Conservation (phyloP, 352 stramenopile genomes). For the Phytopythium montanum region DNA sequence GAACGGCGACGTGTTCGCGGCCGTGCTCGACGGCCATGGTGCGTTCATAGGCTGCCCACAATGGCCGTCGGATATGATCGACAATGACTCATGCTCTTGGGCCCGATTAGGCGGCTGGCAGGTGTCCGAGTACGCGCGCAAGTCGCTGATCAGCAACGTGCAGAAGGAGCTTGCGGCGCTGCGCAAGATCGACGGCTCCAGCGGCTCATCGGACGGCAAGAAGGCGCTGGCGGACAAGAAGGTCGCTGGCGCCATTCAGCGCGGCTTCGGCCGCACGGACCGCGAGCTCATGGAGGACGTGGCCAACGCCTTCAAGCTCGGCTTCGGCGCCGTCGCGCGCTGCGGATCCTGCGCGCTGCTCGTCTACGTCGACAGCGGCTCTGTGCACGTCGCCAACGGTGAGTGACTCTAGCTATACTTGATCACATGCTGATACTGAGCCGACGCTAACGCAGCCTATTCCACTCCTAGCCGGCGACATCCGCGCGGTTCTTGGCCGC, state of each 20-base stretch:
- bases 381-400: slow-evolving; percentile 85
- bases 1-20: slow-evolving; percentile 80
- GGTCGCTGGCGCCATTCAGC: slow-evolving; percentile 66
- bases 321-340: slow-evolving; percentile 86
- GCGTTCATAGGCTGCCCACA: not conserved
- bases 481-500: slow-evolving; percentile 66
- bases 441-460: not conserved
- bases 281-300: slow-evolving; percentile 82
- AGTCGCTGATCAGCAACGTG: slow-evolving; percentile 79
- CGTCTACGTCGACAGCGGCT: slow-evolving; percentile 67
- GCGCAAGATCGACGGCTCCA: slow-evolving; percentile 26
- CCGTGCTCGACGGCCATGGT: slow-evolving; percentile 91
- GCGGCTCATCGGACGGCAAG: slow-evolving; percentile 12
- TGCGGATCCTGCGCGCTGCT: slow-evolving; percentile 88
- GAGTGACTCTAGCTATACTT: too few species aligned
- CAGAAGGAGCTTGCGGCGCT: slow-evolving; percentile 60
- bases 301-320: slow-evolving; percentile 83
- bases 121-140: slow-evolving; percentile 85
- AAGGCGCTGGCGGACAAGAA: slow-evolving; percentile 35
- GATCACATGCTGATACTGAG: too few species aligned
- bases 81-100: too few species aligned
- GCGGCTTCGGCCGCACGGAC: slow-evolving; percentile 86
- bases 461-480: slow-evolving; percentile 56
- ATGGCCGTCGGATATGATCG: too few species aligned
- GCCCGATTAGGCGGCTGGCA: slow-evolving; percentile 82